phyloP scores from a whole-genome alignment of 306 rosid genomes.

The Datisca glomerata region DNA sequence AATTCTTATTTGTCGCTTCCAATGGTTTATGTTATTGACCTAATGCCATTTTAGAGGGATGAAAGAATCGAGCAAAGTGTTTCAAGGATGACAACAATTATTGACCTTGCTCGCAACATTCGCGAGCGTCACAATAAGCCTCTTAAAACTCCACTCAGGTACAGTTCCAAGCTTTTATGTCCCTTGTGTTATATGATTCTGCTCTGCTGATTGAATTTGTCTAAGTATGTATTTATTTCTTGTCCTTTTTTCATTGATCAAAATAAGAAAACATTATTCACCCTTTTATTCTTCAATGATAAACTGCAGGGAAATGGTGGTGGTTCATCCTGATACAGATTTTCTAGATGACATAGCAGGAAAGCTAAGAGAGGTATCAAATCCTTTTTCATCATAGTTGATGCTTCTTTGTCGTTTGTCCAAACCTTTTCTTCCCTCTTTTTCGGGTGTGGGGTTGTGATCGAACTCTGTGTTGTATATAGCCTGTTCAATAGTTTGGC shows the following conservation, averaged over 20 bases:
- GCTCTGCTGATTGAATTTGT: background rate
- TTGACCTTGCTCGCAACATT: slow-evolving; percentile 90
- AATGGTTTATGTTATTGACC: slow-evolving; percentile 7
- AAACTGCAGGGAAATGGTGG: slow-evolving; percentile 71
- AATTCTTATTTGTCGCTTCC: background rate
- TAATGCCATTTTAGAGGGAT: slow-evolving; percentile 40
- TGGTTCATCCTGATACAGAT: slow-evolving; percentile 83
- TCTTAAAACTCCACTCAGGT: slow-evolving; percentile 92
- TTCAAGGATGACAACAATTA: slow-evolving; percentile 81
- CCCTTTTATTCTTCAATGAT: slow-evolving; percentile 1
- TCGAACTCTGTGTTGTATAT: no score
- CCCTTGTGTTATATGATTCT: no score
- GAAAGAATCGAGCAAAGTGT: slow-evolving; percentile 89
- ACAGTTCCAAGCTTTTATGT: background rate
- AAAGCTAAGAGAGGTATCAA: slow-evolving; percentile 73
- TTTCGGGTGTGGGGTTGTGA: no score
- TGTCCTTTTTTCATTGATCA: background rate
- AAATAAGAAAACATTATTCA: slow-evolving; percentile 1
- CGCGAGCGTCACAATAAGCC: slow-evolving; percentile 96
- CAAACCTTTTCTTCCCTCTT: no score
- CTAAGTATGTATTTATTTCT: background rate
- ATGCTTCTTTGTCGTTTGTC: no score
- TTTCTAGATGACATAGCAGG: slow-evolving; percentile 86
- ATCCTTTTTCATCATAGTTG: background rate
- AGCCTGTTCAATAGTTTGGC: no score